These are phyloP conservation scores for Echites panduratus DNA, from an alignment of 257 asterid species.

Conservation along the genomic window DNA sequence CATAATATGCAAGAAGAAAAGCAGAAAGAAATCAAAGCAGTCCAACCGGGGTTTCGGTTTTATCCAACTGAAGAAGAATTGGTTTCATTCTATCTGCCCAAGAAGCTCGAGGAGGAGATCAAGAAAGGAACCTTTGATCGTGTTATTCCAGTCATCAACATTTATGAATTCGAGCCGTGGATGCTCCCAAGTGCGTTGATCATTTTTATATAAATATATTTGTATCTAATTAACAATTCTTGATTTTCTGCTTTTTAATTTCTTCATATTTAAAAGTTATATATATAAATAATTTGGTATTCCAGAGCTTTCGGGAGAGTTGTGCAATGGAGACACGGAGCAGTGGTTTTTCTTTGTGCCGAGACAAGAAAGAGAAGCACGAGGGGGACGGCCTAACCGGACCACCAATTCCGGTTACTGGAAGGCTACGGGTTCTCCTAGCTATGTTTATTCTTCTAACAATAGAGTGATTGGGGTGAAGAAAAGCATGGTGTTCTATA, in stretches of 20 bases:
- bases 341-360: slow-evolving; percentile 83
- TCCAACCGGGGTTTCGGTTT: slow-evolving; percentile 58
- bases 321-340: slow-evolving; percentile 59
- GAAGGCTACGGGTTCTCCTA: slow-evolving; percentile 87
- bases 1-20: not conserved
- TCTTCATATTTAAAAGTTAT: too few relatives aligned
- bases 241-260: not conserved
- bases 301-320: slow-evolving; percentile 54
- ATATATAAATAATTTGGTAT: not conserved
- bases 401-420: slow-evolving; percentile 69
- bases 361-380: slow-evolving; percentile 57
- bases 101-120: slow-evolving; percentile 32
- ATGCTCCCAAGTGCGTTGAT: slow-evolving; percentile 52
- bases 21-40: not conserved
- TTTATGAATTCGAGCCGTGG: slow-evolving; percentile 60
- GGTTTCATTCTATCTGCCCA: slow-evolving; percentile 57
- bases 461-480: slow-evolving; percentile 57
- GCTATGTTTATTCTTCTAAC: slow-evolving; percentile 55
- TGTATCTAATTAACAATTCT: not conserved
- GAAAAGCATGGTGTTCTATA: slow-evolving; percentile 74
- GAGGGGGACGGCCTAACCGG: slow-evolving; percentile 68
- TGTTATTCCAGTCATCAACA: slow-evolving; percentile 54
- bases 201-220: too few relatives aligned
- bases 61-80: slow-evolving; percentile 86
- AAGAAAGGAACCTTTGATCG: slow-evolving; percentile 21